Base-by-base conservation (phyloP, 129 eudicot genomes). In the Artemisia annua region DNA sequence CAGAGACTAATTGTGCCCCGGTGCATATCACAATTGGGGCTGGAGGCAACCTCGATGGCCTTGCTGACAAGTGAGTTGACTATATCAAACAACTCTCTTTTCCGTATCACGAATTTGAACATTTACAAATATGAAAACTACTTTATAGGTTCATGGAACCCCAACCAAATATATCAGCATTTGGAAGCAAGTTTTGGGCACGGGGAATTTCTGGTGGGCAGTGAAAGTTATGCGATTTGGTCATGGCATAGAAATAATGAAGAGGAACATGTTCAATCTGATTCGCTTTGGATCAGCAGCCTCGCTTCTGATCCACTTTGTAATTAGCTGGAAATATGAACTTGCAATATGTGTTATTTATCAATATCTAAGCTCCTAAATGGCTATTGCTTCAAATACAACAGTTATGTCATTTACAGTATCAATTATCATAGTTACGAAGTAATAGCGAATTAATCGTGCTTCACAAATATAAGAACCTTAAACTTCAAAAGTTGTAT, bases 131-230 rank as follows among this genome's bases (percentile, higher is more conserved):
- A 39, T 39, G 15, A 58, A 22, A 50, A 35, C 17, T 12, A 11
- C 49, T 14, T 20, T 54, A 62, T 79, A 87, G 93, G 67, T 87
- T 82, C 18, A 69, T 5, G 15, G 60, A 83, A 39, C 87, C 87
- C 26, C 76, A 78, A 22, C 94, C 87, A 50, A 55, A 35, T 3
- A 68, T 78, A 24, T 88, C 91, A 0, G 60, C 70, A 2, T 88
- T 83, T 32, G 57, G 96, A 85, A 63, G 88, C 96, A 11, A 88
- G 89, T 48, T 85, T 85, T 48, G 96, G 96, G 43, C 96, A 88
- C 71, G 96, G 91, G 95, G 83, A 39, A 39, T 39, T 39, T 39
- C 10, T 7, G 46, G 46, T 39, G 46, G 10, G 7, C 11, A 39
- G 46, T 39, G 46, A 39, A 7, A 39, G 46, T 35, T 35, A 35